Evolutionary conservation across 73 alveolate genomes (phyloP).

Genomic region (Tetrahymena elliotti): DNA sequence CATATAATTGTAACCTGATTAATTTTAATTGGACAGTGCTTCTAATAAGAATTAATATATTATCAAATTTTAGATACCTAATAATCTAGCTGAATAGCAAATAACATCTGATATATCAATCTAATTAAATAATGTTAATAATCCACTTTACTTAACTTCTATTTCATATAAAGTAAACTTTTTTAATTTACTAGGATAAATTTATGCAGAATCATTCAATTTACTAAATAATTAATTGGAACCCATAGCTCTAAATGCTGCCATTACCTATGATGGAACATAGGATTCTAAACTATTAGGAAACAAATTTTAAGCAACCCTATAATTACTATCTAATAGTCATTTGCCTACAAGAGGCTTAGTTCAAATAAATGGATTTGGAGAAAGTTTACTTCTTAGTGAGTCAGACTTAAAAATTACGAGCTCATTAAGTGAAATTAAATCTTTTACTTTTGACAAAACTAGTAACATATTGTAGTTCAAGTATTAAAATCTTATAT

Average conservation of each 20-base stretch:
- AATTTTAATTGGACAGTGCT: neutral
- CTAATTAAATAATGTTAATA: neutral
- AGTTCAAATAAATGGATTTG: neutral
- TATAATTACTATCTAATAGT: neutral
- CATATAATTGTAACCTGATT: neutral
- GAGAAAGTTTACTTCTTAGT: neutral
- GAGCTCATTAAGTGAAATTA: neutral
- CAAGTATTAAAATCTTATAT: neutral
- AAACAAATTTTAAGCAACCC: neutral
- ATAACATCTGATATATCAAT: neutral
- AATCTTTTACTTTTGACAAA: neutral
- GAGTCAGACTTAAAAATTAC: neutral
- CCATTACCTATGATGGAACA: neutral
- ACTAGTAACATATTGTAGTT: neutral
- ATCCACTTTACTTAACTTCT: neutral
- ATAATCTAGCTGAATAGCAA: neutral
- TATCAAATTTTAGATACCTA: neutral
- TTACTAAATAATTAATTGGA: neutral
- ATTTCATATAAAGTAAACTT: neutral
- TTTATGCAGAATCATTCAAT: neutral
- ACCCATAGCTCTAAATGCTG: neutral
- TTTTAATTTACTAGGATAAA: neutral
- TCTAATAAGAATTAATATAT: neutral
- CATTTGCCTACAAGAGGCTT: neutral
- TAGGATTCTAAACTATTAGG: neutral